Evolutionary conservation across 129 eudicot species (phyloP).

Genomic region (Silybum marianum): DNA sequence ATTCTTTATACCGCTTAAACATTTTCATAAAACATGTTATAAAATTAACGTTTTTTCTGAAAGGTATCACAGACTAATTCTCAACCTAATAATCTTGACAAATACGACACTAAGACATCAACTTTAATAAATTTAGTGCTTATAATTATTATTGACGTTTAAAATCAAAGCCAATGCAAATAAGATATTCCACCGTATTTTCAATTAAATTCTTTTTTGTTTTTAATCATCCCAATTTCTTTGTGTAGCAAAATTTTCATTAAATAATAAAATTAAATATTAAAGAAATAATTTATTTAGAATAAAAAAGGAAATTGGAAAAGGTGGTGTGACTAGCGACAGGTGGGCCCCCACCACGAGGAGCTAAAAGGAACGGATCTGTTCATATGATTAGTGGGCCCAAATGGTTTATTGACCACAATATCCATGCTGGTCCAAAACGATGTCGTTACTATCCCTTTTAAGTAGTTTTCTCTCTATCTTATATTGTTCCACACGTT

Average conservation of each 20-base stretch:
- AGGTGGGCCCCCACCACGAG: slow-evolving; percentile 45
- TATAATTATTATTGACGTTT: too few species aligned
- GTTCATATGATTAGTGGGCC: slow-evolving; percentile 25
- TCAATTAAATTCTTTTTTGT: too few species aligned
- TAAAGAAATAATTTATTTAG: background rate
- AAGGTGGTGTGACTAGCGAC: slow-evolving; percentile 14
- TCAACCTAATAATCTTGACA: too few species aligned
- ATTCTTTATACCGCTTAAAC: too few species aligned
- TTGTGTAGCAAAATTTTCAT: background rate
- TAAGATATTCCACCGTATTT: too few species aligned
- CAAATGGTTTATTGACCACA: slow-evolving; percentile 34
- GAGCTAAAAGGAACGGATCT: slow-evolving; percentile 30
- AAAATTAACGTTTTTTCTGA: too few species aligned
- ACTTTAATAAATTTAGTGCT: too few species aligned
- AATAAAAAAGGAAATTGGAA: background rate
- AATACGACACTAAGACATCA: too few species aligned
- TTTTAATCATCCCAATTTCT: too few species aligned
- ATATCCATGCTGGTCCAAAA: slow-evolving; percentile 11
- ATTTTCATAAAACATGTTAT: background rate
- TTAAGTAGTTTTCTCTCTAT: background rate
- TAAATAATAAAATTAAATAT: background rate
- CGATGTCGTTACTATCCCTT: slow-evolving; percentile 19
- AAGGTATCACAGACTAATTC: too few species aligned
- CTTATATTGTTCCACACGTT: background rate
- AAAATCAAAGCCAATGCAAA: too few species aligned